Evolutionary conservation across 208 protist species (phyloP).

Genomic region (Trypanosoma avium): DNA sequence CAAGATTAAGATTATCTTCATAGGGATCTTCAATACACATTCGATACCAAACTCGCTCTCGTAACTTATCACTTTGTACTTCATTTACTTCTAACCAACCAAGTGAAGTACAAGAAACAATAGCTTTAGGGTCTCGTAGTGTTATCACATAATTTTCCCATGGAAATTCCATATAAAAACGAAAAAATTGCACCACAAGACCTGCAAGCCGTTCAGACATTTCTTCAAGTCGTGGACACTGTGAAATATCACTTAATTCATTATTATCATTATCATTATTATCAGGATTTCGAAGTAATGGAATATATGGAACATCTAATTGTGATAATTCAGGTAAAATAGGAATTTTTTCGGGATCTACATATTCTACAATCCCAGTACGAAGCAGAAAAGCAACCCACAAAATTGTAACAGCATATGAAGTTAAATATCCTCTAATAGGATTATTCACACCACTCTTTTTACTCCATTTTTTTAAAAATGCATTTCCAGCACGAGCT

Average conservation of each 20-base stretch:
- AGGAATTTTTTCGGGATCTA: constrained; percentile 37
- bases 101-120: constrained; percentile 1
- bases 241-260: background rate
- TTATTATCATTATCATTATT: background rate
- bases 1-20: constrained; percentile 74
- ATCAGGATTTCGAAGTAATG: background rate
- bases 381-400: constrained; percentile 79
- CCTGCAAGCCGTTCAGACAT: background rate
- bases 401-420: constrained; percentile 71
- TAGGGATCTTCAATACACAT: constrained; percentile 85
- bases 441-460: constrained; percentile 73
- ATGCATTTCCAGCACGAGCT: constrained; percentile 59
- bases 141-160: constrained; percentile 21
- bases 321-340: constrained; percentile 35
- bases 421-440: constrained; percentile 66
- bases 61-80: constrained; percentile 24
- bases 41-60: constrained; percentile 54
- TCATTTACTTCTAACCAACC: constrained; percentile 42
- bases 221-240: background rate
- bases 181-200: constrained; percentile 19
- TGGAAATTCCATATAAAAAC: constrained; percentile 14
- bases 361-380: constrained; percentile 33
- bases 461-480: constrained; percentile 87
- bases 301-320: background rate
- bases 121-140: background rate